phyloP scores from a whole-genome alignment of 805 yeast genomes.

The Cyberlindnera xishuangbannaensis region DNA sequence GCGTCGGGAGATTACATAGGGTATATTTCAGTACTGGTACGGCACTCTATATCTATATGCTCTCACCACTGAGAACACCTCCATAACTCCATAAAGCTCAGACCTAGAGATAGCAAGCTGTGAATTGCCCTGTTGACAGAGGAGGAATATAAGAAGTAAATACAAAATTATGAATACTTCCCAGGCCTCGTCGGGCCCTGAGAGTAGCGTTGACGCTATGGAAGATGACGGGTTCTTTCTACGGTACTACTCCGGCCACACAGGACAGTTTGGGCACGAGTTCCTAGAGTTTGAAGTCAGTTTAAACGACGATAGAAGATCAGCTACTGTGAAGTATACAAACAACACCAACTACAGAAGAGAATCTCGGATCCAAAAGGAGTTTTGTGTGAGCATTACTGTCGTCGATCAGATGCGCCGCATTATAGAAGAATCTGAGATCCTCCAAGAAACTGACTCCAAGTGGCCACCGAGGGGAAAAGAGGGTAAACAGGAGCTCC shows the following conservation, averaged over 20 bases:
- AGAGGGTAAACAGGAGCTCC: constrained; percentile 39
- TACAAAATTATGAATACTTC: too few species aligned
- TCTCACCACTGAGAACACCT: too few species aligned
- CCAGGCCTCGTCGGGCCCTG: too few species aligned
- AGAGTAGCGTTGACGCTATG: not conserved
- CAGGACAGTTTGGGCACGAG: constrained; percentile 41
- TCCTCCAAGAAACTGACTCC: constrained; percentile 33
- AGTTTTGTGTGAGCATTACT: constrained; percentile 28
- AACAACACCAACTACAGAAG: constrained; percentile 41
- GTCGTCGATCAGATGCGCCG: constrained; percentile 31
- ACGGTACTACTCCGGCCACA: constrained; percentile 39
- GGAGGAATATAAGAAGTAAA: too few species aligned
- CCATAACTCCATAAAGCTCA: too few species aligned
- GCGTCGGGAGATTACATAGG: too few species aligned
- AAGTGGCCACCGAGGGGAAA: constrained; percentile 36
- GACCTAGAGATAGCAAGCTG: too few species aligned
- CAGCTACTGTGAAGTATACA: constrained; percentile 34
- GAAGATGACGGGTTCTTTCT: constrained; percentile 26
- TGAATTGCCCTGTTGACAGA: too few species aligned
- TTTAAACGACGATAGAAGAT: constrained; percentile 24
- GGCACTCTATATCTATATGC: too few species aligned
- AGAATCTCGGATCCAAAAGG: constrained; percentile 36
- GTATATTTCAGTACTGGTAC: not conserved
- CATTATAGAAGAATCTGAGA: constrained; percentile 34
- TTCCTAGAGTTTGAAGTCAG: constrained; percentile 35